These are phyloP conservation scores for Hanseniaspora jakobsenii DNA, from an alignment of 805 yeast species.

Conservation along the genomic window DNA sequence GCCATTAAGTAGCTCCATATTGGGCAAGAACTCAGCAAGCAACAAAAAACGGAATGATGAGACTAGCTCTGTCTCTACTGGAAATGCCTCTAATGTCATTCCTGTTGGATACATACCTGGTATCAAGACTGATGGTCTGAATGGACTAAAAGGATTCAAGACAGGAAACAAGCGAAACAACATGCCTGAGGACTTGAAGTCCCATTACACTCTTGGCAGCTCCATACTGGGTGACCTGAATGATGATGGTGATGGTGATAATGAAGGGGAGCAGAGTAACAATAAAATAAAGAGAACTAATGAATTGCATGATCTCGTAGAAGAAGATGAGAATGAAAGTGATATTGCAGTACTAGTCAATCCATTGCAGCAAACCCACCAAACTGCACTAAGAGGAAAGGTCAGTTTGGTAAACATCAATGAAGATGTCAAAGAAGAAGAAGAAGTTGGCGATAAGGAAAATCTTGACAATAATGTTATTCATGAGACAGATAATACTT, in stretches of 20 bases:
- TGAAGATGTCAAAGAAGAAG: constrained; percentile 20
- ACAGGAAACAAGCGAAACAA: constrained; percentile 3
- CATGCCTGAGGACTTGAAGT: constrained; percentile 22
- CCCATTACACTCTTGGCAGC: constrained; percentile 32
- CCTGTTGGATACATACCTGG: constrained; percentile 94
- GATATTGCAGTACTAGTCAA: constrained; percentile 30
- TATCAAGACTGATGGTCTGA: constrained; percentile 40
- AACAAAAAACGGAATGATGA: constrained; percentile 16
- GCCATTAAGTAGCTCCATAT: background rate
- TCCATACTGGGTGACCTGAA: constrained; percentile 34
- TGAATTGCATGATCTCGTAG: background rate
- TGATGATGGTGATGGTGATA: constrained; percentile 20
- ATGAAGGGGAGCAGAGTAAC: background rate
- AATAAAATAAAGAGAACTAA: background rate
- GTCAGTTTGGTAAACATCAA: constrained; percentile 33
- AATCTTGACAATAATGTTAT: constrained; percentile 1
- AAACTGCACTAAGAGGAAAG: constrained; percentile 22
- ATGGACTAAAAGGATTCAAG: constrained; percentile 14
- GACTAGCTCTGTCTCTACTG: constrained; percentile 16
- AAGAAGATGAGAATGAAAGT: constrained; percentile 32
- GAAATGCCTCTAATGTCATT: constrained; percentile 75
- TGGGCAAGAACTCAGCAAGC: background rate
- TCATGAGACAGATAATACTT: constrained; percentile 20
- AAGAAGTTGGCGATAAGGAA: constrained; percentile 16
- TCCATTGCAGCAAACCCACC: constrained; percentile 12